Base-by-base conservation (phyloP, 164 flowering plant species). In the Brasenia schreberi region DNA sequence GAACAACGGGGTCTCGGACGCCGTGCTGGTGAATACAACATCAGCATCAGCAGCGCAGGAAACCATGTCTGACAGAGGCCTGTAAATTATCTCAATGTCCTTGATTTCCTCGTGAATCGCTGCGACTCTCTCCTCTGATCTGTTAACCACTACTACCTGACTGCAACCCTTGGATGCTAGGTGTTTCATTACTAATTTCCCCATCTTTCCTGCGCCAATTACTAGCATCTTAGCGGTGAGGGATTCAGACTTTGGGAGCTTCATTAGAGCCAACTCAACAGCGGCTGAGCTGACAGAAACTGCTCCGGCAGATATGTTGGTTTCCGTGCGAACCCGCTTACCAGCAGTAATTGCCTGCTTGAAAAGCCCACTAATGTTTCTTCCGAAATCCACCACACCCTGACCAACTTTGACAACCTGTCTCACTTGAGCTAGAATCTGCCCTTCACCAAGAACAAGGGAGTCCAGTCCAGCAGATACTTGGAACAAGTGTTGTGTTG, bases 201-300 rank as follows among this genome's bases (percentile, higher is more conserved):
- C 99, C 99, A 94, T 94, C 77, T 91, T 91, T 19, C 99, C 99
- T 45, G 99, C 97, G 56, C 97, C 99, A 71, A 89, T 78, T 5
- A 94, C 89, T 77, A 91, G 64, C 89, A 91, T 87, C 64, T 89
- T 75, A 10, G 92, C 90, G 67, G 80, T 74, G 39, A 81, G 65
- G 65, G 83, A 84, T 18, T 85, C 85, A 12, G 88, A 68, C 66
- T 77, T 80, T 7, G 97, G 96, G 69, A 94, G 87, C 80, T 94
- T 91, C 93, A 88, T 89, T 23, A 91, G 65, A 45, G 97, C 96
- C 66, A 94, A 75, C 70, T 94, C 99, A 33, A 92, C 97, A 61
- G 96, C 92, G 69, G 97, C 97, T 5, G 97, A 92, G 75, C 97
- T 92, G 5, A 92, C 96, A 12, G 97, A 92, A 65, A 92, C 97